Base-by-base conservation (phyloP, 805 yeast species). In the Blastobotrys attinorum region DNA sequence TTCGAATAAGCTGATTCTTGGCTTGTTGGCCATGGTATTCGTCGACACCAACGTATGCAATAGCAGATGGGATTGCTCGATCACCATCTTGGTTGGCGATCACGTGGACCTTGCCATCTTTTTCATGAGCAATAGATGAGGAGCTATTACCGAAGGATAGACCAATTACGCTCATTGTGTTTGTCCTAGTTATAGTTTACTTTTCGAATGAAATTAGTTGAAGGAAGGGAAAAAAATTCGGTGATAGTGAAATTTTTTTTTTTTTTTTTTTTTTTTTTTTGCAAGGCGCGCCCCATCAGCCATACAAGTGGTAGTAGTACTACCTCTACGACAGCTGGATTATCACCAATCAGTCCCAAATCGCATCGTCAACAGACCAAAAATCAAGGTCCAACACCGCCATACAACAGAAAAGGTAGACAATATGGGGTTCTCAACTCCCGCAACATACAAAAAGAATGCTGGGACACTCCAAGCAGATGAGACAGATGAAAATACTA, bases 61-160 rank as follows among this genome's bases (percentile, higher is more conserved):
- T 74, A 47, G 84, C 83, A 22, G 97, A 83, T 49, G 97, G 95
- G 62, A 92, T 92, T 48, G 90, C 76, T 71, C 97, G 86, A 70
- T 92, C 97, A 66, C 98, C 98, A 62, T 92, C 98, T 55, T 94
- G 96, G 78, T 92, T 90, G 55, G 98, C 98, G 64, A 92, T 90
- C 54, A 92, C 95, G 62, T 92, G 97, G 51, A 87, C 92, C 64
- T 83, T 84, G 50, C 96, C 97, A 59, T 90, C 97, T 44, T 56
- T 59, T 54, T 89, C 83, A 59, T 81, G 85, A 40, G 97, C 97
- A 63, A 92, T 88, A 47, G 97, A 85, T 40, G 97, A 83, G 48
- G 95, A 78, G 39, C 95, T 83, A 77, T 92, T 92, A 65, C 98
- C 98, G 65, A 92, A 90, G 35, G 96, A 81, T 63, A 92, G 77